Base-by-base conservation (phyloP, 1,139 yeast species). In the Saccharomyces pastorianus region DNA sequence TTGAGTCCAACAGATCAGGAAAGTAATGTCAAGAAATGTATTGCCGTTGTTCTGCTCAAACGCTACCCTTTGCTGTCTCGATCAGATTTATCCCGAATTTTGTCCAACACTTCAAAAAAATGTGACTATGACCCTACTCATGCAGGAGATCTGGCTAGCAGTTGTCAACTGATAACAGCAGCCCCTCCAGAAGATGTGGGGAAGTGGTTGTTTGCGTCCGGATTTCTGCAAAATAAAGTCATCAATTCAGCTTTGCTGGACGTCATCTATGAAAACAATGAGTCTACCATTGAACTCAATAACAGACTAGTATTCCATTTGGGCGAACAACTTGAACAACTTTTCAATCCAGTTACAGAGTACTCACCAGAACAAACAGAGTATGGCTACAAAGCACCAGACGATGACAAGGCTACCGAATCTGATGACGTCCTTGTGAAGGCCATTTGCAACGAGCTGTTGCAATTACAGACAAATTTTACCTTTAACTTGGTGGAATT, bases 351-450 rank as follows among this genome's bases (percentile, higher is more conserved):
- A 0, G 71, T 90, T 52, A 78, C 88, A 7, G 97, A 91, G 68
- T 91, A 91, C 67, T 87, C 95, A 0, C 98, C 98, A 0, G 96
- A 91, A 68, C 82, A 84, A 38, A 80, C 95, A 51, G 90, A 86
- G 58, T 76, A 79, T 53, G 74, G 79, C 0, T 91, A 91, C 64
- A 75, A 60, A 52, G 65, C 73, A 20, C 23, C 23, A 20, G 23
- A 20, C 23, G 23, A 20, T 20, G 23, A 20, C 23, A 20, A 4
- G 3, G 23, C 23, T 20, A 20, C 23, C 23, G 23, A 20, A 20
- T 20, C 23, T 20, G 75, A 72, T 49, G 74, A 70, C 34, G 50
- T 17, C 7, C 58, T 73, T 13, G 58, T 69, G 2, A 72, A 72
- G 44, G 74, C 84, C 0, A 79, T 89, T 4, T 76, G 89, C 51